Conservation (phyloP, 1,284 basidiomycete species). For the Xerocomus nothofagi region DNA sequence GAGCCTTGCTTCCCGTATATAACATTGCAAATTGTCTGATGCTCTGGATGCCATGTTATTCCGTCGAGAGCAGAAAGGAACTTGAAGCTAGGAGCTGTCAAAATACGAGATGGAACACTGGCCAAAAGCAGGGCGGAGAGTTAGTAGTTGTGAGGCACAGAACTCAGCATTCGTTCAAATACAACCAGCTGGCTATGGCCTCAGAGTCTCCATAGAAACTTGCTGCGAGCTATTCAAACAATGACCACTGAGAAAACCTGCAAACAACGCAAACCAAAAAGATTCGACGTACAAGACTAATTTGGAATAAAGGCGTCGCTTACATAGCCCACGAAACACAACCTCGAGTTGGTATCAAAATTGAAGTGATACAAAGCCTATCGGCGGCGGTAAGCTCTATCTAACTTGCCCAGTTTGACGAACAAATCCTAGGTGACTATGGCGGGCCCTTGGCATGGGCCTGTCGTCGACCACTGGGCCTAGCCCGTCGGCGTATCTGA, state of each 20-base stretch:
- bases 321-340: not conserved
- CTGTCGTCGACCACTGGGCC: not conserved
- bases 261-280: conserved; percentile 19
- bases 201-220: conserved; percentile 26
- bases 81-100: not conserved
- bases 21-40: conserved; percentile 49
- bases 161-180: conserved; percentile 1
- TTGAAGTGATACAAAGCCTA: no score
- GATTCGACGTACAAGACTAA: conserved; percentile 4
- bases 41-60: conserved; percentile 31
- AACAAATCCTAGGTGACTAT: not conserved
- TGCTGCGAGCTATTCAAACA: not conserved
- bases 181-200: not conserved
- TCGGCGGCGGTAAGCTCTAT: not conserved
- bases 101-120: not conserved
- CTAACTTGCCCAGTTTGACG: not conserved
- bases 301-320: conserved; percentile 4
- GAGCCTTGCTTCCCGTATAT: conserved; percentile 47
- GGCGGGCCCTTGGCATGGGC: not conserved
- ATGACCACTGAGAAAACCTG: not conserved
- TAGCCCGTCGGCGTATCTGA: not conserved
- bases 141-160: not conserved
- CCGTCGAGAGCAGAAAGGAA: not conserved
- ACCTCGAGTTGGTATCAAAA: no score
- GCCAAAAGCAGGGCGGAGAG: not conserved